Evolutionary conservation across 2,329 filamentous ascomycete species (phyloP).

Genomic region (Fusarium poae): DNA sequence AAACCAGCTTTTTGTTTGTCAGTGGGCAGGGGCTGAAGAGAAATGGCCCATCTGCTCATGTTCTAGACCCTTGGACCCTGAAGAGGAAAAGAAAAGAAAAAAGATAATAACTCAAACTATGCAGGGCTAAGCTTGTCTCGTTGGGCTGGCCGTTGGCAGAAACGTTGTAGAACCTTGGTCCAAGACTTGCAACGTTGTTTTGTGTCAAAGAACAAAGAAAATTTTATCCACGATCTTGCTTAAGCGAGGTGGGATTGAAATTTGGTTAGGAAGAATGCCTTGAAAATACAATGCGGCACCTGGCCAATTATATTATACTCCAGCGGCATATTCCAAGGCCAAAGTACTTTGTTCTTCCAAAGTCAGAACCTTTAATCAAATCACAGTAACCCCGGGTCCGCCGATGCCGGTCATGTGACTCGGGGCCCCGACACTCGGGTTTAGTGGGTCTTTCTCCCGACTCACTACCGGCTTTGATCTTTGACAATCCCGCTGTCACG

Average conservation of each 20-base stretch:
- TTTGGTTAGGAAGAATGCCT: neutral
- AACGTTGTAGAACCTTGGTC: slow-evolving; percentile 24
- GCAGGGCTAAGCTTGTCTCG: slow-evolving; percentile 40
- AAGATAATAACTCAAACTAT: slow-evolving; percentile 9
- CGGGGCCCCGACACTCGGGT: slow-evolving; percentile 8
- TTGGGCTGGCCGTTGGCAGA: slow-evolving; percentile 24
- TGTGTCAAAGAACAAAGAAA: slow-evolving; percentile 7
- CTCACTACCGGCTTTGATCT: neutral
- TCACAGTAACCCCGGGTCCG: neutral
- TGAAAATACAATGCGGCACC: neutral
- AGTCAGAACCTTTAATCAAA: neutral
- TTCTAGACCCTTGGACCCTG: slow-evolving; percentile 45
- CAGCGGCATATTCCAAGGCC: neutral
- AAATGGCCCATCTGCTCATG: slow-evolving; percentile 16
- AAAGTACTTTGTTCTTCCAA: neutral
- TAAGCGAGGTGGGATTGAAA: neutral
- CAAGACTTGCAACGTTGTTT: slow-evolving; percentile 7
- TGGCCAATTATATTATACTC: neutral
- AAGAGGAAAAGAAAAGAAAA: slow-evolving; percentile 1
- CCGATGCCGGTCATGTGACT: neutral
- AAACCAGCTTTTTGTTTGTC: slow-evolving; percentile 44
- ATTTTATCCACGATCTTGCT: neutral
- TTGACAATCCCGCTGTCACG: slow-evolving; percentile 1
- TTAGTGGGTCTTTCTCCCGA: slow-evolving; percentile 9
- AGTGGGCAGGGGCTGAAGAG: slow-evolving; percentile 25